Conservation (phyloP, 2,329 filamentous ascomycete species). For the Colletotrichum sidae region DNA sequence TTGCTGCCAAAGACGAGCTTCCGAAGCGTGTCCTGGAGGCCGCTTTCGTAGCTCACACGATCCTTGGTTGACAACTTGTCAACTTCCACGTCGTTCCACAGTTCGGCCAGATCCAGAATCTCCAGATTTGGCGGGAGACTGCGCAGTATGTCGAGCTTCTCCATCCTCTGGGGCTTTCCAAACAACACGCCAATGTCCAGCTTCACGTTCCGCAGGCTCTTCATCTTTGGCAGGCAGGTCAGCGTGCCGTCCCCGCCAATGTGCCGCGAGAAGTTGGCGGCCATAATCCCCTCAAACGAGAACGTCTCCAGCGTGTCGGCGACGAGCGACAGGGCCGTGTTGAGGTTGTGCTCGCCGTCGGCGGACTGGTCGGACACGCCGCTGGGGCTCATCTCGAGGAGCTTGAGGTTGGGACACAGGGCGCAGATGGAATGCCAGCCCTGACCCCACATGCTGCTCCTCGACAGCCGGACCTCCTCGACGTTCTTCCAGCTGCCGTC, state of each 20-base stretch:
- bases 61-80: conserved; percentile 18
- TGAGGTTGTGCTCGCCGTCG: conserved; percentile 36
- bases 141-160: conserved; percentile 11
- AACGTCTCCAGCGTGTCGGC: conserved; percentile 32
- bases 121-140: conserved; percentile 13
- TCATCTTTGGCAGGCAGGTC: conserved; percentile 29
- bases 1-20: conserved; percentile 44
- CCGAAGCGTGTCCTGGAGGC: conserved; percentile 46
- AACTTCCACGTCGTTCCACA: conserved; percentile 33
- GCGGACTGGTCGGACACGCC: conserved; percentile 30
- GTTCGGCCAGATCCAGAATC: conserved; percentile 29
- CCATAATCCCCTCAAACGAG: conserved; percentile 31
- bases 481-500: conserved; percentile 36
- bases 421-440: conserved; percentile 36
- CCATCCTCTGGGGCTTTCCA: conserved; percentile 18
- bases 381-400: conserved; percentile 34
- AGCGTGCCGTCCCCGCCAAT: conserved; percentile 33
- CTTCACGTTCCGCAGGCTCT: conserved; percentile 29
- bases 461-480: conserved; percentile 32
- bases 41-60: conserved; percentile 41
- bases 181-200: conserved; percentile 30
- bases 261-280: conserved; percentile 31
- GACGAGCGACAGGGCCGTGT: conserved; percentile 28
- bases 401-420: conserved; percentile 33
- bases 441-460: conserved; percentile 36